Base-by-base conservation (phyloP, 352 stramenopile genomes). In the Peronospora belbahrii region DNA sequence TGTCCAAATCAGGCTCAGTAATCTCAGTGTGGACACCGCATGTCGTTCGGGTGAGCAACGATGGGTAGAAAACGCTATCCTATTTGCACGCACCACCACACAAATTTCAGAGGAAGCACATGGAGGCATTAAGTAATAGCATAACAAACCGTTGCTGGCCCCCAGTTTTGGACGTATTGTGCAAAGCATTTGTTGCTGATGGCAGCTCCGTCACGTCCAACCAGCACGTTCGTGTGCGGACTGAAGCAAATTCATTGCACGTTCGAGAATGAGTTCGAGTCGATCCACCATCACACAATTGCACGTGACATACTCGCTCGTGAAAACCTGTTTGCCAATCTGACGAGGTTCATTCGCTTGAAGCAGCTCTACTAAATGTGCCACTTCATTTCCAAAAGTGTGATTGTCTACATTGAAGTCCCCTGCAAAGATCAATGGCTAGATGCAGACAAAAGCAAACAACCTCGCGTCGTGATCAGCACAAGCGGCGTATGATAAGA, bases 371-470 rank as follows among this genome's bases (percentile, higher is more conserved):
- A 87, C 63, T 11, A 92, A 18, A 35, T 87, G 46, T 3, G 69
- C 58, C 22, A 92, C 81, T 67, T 92, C 81, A 10, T 68, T 54
- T 2, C 58, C 48, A 44, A 78, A 92, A 22, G 81, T 85, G 37
- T 84, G 65, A 44, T 88, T 89, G 56, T 92, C 81, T 13, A 89
- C 76, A 37, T 92, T 92, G 34, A 92, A 92, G 19, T 92, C 81
- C 0, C 77, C 81, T 1, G 77, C 81, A 55, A 92, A 85, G 17
- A 92, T 60, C 39, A 92, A 48, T 7, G 81, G 77, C 75, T 89
- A 42, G 4, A 11, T 9, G 19, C 3, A 32, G 15, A 24, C 46
- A 42, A 6, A 4, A 52, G 10, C 30, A n/a, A n/a, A n/a, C n/a
- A n/a, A n/a, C n/a, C n/a, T n/a, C n/a, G n/a, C n/a, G n/a, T n/a